Evolutionary conservation across 176 grass and related monocot species (phyloP).

Genomic region (Juncus effusus): DNA sequence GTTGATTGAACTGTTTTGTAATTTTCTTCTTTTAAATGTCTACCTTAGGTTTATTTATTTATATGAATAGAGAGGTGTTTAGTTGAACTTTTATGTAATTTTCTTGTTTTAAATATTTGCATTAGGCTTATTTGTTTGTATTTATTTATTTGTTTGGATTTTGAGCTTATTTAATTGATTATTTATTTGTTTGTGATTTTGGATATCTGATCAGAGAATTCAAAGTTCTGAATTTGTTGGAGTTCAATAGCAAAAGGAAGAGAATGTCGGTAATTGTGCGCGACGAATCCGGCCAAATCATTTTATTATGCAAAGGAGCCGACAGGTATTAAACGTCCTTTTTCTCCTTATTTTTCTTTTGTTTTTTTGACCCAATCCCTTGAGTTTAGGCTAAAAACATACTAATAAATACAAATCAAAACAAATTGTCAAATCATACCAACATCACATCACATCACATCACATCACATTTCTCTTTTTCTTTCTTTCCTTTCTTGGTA

Average conservation of each 20-base stretch:
- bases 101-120: no score
- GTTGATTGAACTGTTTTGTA: no score
- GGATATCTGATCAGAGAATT: slow-evolving; percentile 49
- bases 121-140: not conserved
- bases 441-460: no score
- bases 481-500: no score
- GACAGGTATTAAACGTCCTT: slow-evolving; percentile 50
- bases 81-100: no score
- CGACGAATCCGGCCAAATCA: slow-evolving; percentile 77
- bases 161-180: slow-evolving; percentile 2
- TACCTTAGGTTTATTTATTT: no score
- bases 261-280: slow-evolving; percentile 92
- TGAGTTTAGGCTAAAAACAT: slow-evolving; percentile 17
- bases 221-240: slow-evolving; percentile 97
- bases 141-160: not conserved
- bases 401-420: not conserved
- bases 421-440: no score
- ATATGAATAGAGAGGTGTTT: no score
- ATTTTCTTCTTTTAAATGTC: no score
- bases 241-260: slow-evolving; percentile 99
- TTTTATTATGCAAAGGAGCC: slow-evolving; percentile 98
- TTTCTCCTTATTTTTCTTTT: no score
- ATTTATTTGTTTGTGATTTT: not conserved
- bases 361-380: no score
- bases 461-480: no score